phyloP scores from a whole-genome alignment of 2,329 filamentous ascomycete species.

The Colletotrichum sidae region DNA sequence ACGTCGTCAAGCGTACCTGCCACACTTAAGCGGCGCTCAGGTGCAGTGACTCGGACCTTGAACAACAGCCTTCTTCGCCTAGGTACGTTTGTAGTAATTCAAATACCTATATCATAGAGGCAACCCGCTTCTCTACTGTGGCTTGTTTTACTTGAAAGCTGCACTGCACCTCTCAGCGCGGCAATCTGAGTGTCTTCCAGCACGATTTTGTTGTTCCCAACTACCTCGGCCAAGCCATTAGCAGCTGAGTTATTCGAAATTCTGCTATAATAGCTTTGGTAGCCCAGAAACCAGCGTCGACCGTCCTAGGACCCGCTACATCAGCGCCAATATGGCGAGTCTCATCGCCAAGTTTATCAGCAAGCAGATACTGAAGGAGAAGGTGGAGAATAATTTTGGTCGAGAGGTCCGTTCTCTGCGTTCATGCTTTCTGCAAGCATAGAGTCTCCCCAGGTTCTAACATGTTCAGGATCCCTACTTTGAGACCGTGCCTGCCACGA shows the following conservation, averaged over 20 bases:
- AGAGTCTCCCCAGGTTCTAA: slow-evolving; percentile 40
- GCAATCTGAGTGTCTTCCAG: too few relatives aligned
- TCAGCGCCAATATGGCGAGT: slow-evolving; percentile 58
- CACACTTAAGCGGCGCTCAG: slow-evolving; percentile 20
- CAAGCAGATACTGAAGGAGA: slow-evolving; percentile 69
- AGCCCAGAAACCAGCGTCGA: not conserved
- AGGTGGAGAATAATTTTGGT: slow-evolving; percentile 68
- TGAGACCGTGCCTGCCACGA: slow-evolving; percentile 81
- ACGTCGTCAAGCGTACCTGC: not conserved
- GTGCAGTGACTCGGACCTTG: slow-evolving; percentile 20
- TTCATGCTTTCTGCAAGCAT: not conserved
- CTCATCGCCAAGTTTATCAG: slow-evolving; percentile 65
- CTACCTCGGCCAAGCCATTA: too few relatives aligned
- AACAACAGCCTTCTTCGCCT: slow-evolving; percentile 2
- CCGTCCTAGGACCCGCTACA: not conserved
- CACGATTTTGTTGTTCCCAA: too few relatives aligned
- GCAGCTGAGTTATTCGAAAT: too few relatives aligned
- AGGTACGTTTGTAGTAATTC: not conserved
- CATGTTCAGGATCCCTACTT: slow-evolving; percentile 85
- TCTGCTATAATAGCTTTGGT: too few relatives aligned
- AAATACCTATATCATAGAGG: slow-evolving; percentile 14
- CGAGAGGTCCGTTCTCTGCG: slow-evolving; percentile 55
- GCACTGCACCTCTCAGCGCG: too few relatives aligned
- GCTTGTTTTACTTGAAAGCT: too few relatives aligned
- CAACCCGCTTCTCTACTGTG: too few relatives aligned